Percentiles rank a stretch among this genome's conserved stretches.
phyloP scores from a whole-genome alignment of 2,329 filamentous ascomycete species.

The Curvularia eragrostidis region DNA sequence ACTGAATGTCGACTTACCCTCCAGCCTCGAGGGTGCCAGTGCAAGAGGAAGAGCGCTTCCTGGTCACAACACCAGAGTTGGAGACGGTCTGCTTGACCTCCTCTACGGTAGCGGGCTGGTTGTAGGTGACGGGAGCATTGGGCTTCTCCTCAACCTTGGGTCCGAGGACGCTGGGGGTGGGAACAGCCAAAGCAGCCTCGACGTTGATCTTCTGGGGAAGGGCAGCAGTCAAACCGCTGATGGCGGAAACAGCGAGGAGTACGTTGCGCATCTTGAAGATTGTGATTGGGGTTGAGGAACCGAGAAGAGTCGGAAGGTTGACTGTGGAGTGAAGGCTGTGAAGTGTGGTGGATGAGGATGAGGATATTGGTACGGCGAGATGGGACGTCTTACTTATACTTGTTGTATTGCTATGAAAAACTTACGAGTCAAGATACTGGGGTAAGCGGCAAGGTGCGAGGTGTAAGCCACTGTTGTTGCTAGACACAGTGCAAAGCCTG shows the following conservation, averaged over 20 bases:
- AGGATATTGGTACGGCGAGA: constrained; percentile 17
- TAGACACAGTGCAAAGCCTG: constrained; percentile 3
- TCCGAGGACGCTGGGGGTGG: constrained; percentile 35
- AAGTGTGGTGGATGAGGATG: constrained; percentile 21
- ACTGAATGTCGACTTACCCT: constrained; percentile 18
- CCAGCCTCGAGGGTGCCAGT: constrained; percentile 11
- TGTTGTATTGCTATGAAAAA: constrained; percentile 2
- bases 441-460: constrained; percentile 8
- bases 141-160: constrained; percentile 32
- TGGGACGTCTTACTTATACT: constrained; percentile 25
- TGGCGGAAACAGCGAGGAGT: constrained; percentile 22
- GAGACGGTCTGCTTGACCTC: constrained; percentile 23
- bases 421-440: constrained; percentile 5
- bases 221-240: constrained; percentile 26
- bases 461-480: constrained; percentile 14
- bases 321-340: constrained; percentile 11
- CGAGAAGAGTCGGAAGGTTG: constrained; percentile 11
- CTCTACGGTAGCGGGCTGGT: constrained; percentile 1
- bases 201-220: constrained; percentile 46
- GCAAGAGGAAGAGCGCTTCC: constrained; percentile 24
- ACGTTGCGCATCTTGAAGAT: constrained; percentile 34
- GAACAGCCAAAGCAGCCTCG: constrained; percentile 45
- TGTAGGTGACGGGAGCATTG: constrained; percentile 2
- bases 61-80: constrained; percentile 15
- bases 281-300: constrained; percentile 12